phyloP scores from a whole-genome alignment of 805 yeast genomes.

The Pichia occidentalis region DNA sequence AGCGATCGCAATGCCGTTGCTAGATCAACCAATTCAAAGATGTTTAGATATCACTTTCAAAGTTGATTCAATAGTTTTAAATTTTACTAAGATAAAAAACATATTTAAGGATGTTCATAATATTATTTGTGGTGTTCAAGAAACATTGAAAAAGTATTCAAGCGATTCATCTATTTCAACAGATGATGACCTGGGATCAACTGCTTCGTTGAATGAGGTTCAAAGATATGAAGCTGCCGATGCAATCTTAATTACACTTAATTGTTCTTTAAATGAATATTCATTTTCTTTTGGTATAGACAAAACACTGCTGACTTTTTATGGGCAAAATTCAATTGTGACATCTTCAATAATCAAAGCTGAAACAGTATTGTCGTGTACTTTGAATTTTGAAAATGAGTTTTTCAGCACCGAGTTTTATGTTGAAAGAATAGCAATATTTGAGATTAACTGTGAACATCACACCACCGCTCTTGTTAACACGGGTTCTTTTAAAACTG shows the following conservation, averaged over 20 bases:
- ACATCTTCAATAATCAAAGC: constrained; percentile 17
- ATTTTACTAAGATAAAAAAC: constrained; percentile 11
- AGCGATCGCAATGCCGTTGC: constrained; percentile 15
- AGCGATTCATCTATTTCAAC: not conserved
- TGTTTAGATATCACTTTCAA: constrained; percentile 19
- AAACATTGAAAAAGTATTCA: not conserved
- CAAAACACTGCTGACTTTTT: constrained; percentile 13
- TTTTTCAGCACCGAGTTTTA: constrained; percentile 10
- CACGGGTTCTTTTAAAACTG: constrained; percentile 19
- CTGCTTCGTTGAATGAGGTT: constrained; percentile 6
- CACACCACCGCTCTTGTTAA: constrained; percentile 16
- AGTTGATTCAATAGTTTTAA: constrained; percentile 15
- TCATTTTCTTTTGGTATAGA: constrained; percentile 21
- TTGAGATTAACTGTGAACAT: constrained; percentile 15
- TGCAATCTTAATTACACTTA: constrained; percentile 18
- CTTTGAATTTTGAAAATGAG: constrained; percentile 13
- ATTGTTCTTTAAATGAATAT: constrained; percentile 18
- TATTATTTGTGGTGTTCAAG: constrained; percentile 6
- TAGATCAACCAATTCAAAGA: constrained; percentile 15
- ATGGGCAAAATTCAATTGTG: constrained; percentile 18
- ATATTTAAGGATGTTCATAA: constrained; percentile 4
- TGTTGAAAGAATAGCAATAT: constrained; percentile 10
- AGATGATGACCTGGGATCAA: constrained; percentile 10
- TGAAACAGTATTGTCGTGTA: constrained; percentile 19
- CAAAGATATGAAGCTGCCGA: constrained; percentile 3